Percentiles rank a stretch among this genome's conserved stretches.
Evolutionary conservation across 306 rosid genomes (phyloP).

Genomic region (Lagenaria siceraria): DNA sequence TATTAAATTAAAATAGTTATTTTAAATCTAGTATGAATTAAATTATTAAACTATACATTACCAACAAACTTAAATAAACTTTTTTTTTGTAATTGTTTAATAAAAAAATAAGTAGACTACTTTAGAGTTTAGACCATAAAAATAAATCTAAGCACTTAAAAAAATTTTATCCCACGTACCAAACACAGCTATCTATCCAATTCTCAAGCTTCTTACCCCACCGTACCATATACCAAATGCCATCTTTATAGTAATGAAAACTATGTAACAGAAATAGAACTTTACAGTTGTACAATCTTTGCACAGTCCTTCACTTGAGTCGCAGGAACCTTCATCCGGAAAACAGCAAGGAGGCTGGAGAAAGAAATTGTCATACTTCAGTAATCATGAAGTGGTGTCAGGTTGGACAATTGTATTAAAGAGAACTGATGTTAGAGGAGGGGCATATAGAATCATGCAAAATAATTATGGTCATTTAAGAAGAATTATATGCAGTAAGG

Average conservation of each 20-base stretch:
- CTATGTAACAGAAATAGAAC: constrained; percentile 6
- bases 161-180: not conserved
- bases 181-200: not conserved
- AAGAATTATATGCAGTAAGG: not conserved
- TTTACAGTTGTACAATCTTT: constrained; percentile 89
- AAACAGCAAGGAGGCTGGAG: constrained; percentile 87
- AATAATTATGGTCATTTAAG: not conserved
- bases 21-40: not conserved
- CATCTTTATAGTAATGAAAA: not conserved
- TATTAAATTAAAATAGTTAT: not conserved
- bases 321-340: constrained; percentile 80
- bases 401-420: not conserved
- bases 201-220: not conserved
- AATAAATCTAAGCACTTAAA: not conserved
- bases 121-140: not conserved
- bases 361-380: constrained; percentile 17
- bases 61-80: not conserved
- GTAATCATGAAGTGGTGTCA: constrained; percentile 14
- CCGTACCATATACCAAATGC: not conserved
- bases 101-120: not conserved
- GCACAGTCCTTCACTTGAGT: constrained; percentile 67
- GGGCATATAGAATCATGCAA: not conserved
- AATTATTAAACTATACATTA: not conserved
- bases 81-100: not conserved
- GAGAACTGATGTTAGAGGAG: not conserved